Base-by-base conservation (phyloP, 768 basidiomycete genomes). In the Leccinum aurantiacum region DNA sequence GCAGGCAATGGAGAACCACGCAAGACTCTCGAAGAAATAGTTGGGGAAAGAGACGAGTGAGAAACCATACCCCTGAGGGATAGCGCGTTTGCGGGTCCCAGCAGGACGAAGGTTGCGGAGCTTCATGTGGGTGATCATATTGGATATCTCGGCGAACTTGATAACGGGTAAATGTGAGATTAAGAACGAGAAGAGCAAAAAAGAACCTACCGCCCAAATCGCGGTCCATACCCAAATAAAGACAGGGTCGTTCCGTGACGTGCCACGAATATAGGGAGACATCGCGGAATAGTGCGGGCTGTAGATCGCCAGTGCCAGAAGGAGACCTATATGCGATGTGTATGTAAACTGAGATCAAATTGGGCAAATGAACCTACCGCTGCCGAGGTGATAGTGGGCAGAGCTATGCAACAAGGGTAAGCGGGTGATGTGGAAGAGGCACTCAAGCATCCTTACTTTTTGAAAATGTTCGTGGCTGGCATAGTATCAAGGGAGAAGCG, bases 401-500 rank as follows among this genome's bases (percentile, higher is more conserved):
- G 90, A 97, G 76, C 96, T 98, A 65, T 8, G 44, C 37, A 44
- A 47, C 35, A 6, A 22, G 15, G 22, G 31, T 66, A 5, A 68
- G 53, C n/a, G 38, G 33, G 46, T 15, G 17, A 13, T 46, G 17
- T 50, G 8, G 31, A 35, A 31, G 11, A 24, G 8, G 24, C 6
- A 35, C 37, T 15, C 10, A 3, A 17, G 56, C 14, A 10, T n/a
- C 65, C 83, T 29, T 57, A 97, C 96, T 99, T 99, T 73, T 88
- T 90, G 79, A 96, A 88, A 37, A 98, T 83, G 70, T 93, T 91
- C 60, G 70, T 68, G 59, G 88, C 75, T 2, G 96, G 97, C 91
- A 98, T 96, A 0, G 96, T 97, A 2, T 87, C 90, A 75, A 94
- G 86, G 31, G 95, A 98, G 81, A 98, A 98, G 11, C 92, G 90